Evolutionary conservation across 192 early-diverging fungal genomes (phyloP), one percentile per base, ranked within the genome.

Genomic region (Linnemannia hyalina): DNA sequence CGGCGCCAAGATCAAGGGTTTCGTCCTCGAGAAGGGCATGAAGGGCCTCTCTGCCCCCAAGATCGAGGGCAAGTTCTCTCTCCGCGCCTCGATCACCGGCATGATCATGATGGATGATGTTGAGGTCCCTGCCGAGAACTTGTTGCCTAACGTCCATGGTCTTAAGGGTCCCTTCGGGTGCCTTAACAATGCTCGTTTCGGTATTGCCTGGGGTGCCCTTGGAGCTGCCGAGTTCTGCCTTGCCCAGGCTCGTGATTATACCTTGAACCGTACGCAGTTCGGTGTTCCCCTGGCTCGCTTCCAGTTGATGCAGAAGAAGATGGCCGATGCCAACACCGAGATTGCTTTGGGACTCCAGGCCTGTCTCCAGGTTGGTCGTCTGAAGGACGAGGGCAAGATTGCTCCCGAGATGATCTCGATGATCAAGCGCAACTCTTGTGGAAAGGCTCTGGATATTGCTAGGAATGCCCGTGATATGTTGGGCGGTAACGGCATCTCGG

Each of bases 41-140:
- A 92, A 95, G 88, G 98, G 98, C 13, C 88, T 99, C 32, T 91
- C 91, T 26, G 93, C 98, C 0, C 97, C 98, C 16, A 91, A 91
- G 22, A 99, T 99, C 82, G 92, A 99, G 73, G 98, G 97, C 77
- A 99, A 99, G 82, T 96, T 99, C 89, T 97, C 97, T 0, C 92
- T 99, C 41, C 93, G 98, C 44, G 97, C 97, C 7, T 98, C 97
- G 9, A 92, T 93, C 75, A 99, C 98, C 0, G 98, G 98, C 38
- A 98, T 98, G 97, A 99, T 99, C 86, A 95, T 97, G 95, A 98
- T 99, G 97, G 97, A 99, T 80, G 95, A 98, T 77, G 98, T 99
- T 40, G 93, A 95, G 82, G 95, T 99, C 13, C 97, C 97, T 6
- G 93, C 88, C 29, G 96, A 97, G 78, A 97, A 98, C 88, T 89